Percentiles rank a stretch among this genome's conserved stretches.
Conservation (phyloP, 345 rosid species). For the Populus tremula region DNA sequence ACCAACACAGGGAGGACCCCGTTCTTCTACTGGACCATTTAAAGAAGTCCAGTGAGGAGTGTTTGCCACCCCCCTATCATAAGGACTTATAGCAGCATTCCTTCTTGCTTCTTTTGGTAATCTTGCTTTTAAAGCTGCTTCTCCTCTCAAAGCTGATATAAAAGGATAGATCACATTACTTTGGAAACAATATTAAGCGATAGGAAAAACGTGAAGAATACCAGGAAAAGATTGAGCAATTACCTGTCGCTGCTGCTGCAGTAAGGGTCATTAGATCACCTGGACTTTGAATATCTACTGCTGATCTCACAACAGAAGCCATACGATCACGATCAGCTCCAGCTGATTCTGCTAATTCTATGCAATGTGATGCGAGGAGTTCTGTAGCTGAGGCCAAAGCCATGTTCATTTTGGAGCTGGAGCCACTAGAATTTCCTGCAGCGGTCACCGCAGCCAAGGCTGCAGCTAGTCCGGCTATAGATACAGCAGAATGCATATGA, state of each 20-base stretch:
- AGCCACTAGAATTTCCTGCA: conserved; percentile 40
- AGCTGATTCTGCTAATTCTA: conserved; percentile 72
- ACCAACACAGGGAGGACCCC: conserved; percentile 50
- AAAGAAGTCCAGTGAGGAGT: conserved; percentile 42
- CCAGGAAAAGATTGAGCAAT: background rate
- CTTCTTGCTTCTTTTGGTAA: conserved; percentile 83
- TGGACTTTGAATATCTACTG: conserved; percentile 70
- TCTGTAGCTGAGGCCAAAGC: conserved; percentile 89
- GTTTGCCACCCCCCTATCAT: conserved; percentile 52
- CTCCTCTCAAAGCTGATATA: conserved; percentile 78
- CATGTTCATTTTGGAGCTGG: conserved; percentile 60
- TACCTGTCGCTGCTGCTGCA: conserved; percentile 98
- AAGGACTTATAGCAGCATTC: conserved; percentile 83
- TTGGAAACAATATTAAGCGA: background rate
- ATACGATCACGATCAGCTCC: conserved; percentile 78
- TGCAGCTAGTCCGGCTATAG: conserved; percentile 92
- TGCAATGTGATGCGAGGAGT: conserved; percentile 81
- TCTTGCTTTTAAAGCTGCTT: conserved; percentile 72
- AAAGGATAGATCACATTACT: background rate
- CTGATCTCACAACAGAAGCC: conserved; percentile 69
- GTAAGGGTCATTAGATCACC: conserved; percentile 89
- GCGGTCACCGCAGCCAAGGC: conserved; percentile 84
- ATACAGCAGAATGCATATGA: conserved; percentile 65
- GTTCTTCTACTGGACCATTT: conserved; percentile 39
- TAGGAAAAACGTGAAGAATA: background rate